Evolutionary conservation across 495 filamentous ascomycete genomes (phyloP), one percentile per base, ranked within the genome.

Genomic region (Symbiotaphrina buchneri): DNA sequence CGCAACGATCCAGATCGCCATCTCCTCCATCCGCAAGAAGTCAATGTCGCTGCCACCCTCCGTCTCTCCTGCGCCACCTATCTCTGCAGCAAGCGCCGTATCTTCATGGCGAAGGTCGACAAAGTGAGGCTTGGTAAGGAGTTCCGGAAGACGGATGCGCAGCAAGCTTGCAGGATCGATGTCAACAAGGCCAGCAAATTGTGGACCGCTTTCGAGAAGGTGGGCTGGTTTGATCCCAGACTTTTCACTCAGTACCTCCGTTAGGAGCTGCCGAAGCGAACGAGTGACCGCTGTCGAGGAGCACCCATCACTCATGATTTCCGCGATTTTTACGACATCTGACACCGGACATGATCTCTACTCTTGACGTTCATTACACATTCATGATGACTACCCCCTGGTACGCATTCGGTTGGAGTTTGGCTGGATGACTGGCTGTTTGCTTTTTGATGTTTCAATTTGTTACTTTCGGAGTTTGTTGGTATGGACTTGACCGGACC

Each of bases 141-240:
- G 44, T 97, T 97, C 45, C 65, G 80, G 38, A 97, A 94, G 67
- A 94, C 87, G n/a, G 79, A 93, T 48, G 79, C 82, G 20, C 87
- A 97, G 50, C 80, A 91, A 48, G 81, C 81, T 17, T 92, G 82
- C 66, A 90, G 90, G 59, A 93, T 94, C 37, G 87, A 97, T 47
- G 87, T 94, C 49, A 94, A 94, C 58, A 97, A 97, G 61, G 83
- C 87, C 18, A 91, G 80, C 42, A 90, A 87, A 49, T 63, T 97
- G 31, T 93, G 82, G 82, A 71, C 72, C 25, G 82, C 81, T 18
- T 97, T 78, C 46, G 77, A 94, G 14, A 72, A 71, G 30, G 78
- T 91, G 29, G 81, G 81, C 32, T 93, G 84, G 81, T 74, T 94
- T 41, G 61, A 78, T 20, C 52, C 57, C 8, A 48, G 65, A 26